Evolutionary conservation across 2,329 filamentous ascomycete species (phyloP).

Genomic region (Verticillium nonalfalfae): DNA sequence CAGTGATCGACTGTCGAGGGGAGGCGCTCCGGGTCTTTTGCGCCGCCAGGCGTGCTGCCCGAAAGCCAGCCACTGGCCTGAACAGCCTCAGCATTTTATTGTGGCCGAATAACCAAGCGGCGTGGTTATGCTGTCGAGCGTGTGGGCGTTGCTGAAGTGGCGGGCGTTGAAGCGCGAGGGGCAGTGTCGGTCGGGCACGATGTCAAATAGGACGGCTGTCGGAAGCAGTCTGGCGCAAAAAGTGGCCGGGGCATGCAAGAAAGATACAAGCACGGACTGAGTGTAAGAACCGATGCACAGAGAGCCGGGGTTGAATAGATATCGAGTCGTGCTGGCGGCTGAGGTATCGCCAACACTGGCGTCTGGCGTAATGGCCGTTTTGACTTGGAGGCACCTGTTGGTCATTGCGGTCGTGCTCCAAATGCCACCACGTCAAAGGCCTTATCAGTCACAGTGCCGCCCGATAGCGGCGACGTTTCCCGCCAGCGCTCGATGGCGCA

Average conservation of each 20-base stretch:
- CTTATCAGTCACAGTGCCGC: neutral
- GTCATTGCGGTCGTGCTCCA: neutral
- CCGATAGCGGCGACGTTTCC: neutral
- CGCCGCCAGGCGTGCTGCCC: slow-evolving; percentile 7
- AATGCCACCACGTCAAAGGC: neutral
- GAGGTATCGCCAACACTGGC: neutral
- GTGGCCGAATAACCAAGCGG: neutral
- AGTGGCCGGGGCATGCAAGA: too few species aligned
- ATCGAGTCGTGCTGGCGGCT: neutral
- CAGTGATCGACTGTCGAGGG: slow-evolving; percentile 2
- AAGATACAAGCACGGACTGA: neutral
- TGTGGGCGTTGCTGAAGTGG: neutral
- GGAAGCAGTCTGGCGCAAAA: too few species aligned
- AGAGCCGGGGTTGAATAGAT: neutral
- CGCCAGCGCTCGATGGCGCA: neutral
- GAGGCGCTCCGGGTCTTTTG: neutral
- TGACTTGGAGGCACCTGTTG: neutral
- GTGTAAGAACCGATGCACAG: neutral
- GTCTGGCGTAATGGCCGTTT: neutral
- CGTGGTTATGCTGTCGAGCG: neutral
- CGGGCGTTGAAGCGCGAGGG: neutral
- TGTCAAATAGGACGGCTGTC: neutral
- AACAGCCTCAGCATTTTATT: slow-evolving; percentile 5
- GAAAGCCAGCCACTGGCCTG: slow-evolving; percentile 4
- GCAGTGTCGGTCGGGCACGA: neutral